A percentile compares a stretch with the other conserved stretches of the same genome.
These are phyloP conservation scores for Stephania japonica DNA, from an alignment of 164 flowering plant species.

Conservation along the genomic window DNA sequence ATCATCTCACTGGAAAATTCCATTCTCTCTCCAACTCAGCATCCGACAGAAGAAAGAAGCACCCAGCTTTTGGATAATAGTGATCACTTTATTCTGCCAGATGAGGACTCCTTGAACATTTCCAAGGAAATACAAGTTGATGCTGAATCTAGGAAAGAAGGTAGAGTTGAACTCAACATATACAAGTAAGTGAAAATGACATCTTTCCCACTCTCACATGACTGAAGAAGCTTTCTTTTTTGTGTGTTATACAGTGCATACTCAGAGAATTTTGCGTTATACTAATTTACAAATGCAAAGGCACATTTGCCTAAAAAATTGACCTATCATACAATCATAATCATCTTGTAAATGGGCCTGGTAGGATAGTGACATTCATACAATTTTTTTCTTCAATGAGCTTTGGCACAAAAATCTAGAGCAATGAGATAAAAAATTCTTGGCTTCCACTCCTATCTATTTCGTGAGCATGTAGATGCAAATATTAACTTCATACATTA, in stretches of 20 bases:
- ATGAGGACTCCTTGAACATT: constrained; percentile 18
- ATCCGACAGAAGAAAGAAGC: constrained; percentile 19
- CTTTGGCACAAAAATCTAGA: neutral
- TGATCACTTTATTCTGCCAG: constrained; percentile 15
- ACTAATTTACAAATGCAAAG: neutral
- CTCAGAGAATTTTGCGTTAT: neutral
- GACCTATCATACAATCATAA: neutral
- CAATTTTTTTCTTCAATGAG: neutral
- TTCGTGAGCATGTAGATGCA: neutral
- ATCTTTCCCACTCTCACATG: neutral
- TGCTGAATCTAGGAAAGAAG: constrained; percentile 68
- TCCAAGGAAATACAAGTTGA: constrained; percentile 37
- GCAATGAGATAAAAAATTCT: neutral
- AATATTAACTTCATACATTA: neutral
- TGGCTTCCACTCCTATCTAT: neutral
- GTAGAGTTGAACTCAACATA: constrained; percentile 63
- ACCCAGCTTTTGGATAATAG: constrained; percentile 14
- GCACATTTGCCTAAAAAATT: neutral
- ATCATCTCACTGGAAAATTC: constrained; percentile 30
- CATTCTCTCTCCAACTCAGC: constrained; percentile 21
- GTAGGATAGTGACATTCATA: neutral
- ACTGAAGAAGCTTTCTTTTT: neutral
- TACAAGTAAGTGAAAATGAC: constrained; percentile 65
- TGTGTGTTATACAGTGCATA: neutral
- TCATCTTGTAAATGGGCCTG: neutral